Evolutionary conservation across 306 rosid genomes (phyloP), one percentile per base, ranked within the genome.

Genomic region (Cicer bijugum): DNA sequence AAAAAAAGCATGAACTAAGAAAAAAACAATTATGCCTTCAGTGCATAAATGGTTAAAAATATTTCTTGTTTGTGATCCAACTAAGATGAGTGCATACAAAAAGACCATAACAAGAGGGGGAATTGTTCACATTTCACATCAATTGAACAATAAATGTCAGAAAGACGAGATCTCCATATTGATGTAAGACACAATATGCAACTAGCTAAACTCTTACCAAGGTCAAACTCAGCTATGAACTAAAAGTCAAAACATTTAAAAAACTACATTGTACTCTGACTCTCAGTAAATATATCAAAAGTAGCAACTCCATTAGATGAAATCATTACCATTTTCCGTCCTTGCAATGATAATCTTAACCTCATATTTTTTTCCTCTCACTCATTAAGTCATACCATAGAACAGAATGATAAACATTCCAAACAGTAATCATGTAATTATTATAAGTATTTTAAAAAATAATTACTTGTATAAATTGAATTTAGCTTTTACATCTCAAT

Each of bases 161-260:
- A 23, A 42, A 66, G 10, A 53, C 37, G 11, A 50, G n/a, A 43
- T 60, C 37, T 52, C 73, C 73, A 71, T 17, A 39, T 60, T 78
- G 47, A 78, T 50, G 75, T n/a, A 23, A 61, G 72, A 70, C 15
- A 48, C 46, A 50, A 71, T 28, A 28, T 64, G 52, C 77, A 71
- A 56, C 59, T 14, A 56, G 10, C 15, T 16, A 66, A 39, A 59
- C 52, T 9, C 44, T 57, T 61, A 76, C 12, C 61, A 14, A 33
- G 4, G 53, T 72, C 70, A 53, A 50, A 66, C 57, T 59, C 46
- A 61, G 42, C 50, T 46, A 78, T 5, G 47, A 39, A 51, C 65
- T 50, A 63, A 47, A 47, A 65, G 12, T 65, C 74, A 59, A 40
- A 15, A 74, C 52, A 68, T 37, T 77, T 17, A 12, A 46, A 37